Evolutionary conservation across 2,329 filamentous ascomycete genomes (phyloP).

Genomic region (Pseudogymnoascus destructans): DNA sequence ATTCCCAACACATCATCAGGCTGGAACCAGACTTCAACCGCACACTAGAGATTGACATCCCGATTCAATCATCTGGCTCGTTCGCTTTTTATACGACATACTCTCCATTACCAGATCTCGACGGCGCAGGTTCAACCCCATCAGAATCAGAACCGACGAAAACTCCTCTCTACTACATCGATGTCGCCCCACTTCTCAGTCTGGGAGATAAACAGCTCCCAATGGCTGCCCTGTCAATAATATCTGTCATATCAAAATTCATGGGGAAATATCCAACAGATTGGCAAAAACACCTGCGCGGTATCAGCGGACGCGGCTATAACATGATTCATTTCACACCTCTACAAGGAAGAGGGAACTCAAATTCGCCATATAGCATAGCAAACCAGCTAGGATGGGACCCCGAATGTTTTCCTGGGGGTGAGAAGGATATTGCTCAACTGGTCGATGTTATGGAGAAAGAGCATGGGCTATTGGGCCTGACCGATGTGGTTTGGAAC

Average conservation of each 20-base stretch:
- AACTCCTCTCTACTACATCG: slow-evolving; percentile 79
- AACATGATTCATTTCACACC: slow-evolving; percentile 99
- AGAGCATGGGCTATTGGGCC: slow-evolving; percentile 68
- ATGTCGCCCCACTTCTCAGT: slow-evolving; percentile 71
- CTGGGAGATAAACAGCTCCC: slow-evolving; percentile 65
- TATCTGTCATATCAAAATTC: slow-evolving; percentile 94
- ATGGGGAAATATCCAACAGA: slow-evolving; percentile 86
- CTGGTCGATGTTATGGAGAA: slow-evolving; percentile 73
- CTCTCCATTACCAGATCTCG: slow-evolving; percentile 65
- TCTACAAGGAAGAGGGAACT: slow-evolving; percentile 72
- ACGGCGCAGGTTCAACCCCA: slow-evolving; percentile 35
- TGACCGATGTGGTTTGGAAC: slow-evolving; percentile 97
- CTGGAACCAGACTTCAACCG: slow-evolving; percentile 87
- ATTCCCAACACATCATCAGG: slow-evolving; percentile 33
- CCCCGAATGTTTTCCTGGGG: slow-evolving; percentile 64
- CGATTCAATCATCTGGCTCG: slow-evolving; percentile 68
- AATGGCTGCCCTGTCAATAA: slow-evolving; percentile 75
- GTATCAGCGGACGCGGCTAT: slow-evolving; percentile 84
- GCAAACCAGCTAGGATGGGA: slow-evolving; percentile 89
- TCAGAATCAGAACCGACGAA: slow-evolving; percentile 43
- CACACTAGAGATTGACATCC: slow-evolving; percentile 78
- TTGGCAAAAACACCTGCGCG: slow-evolving; percentile 79
- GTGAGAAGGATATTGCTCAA: slow-evolving; percentile 66
- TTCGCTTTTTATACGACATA: slow-evolving; percentile 95
- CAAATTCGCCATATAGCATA: slow-evolving; percentile 95